A percentile compares a stretch with the other conserved stretches of the same genome.
Evolutionary conservation across 768 basidiomycete genomes (phyloP).

Genomic region (Tulasnella sp.): DNA sequence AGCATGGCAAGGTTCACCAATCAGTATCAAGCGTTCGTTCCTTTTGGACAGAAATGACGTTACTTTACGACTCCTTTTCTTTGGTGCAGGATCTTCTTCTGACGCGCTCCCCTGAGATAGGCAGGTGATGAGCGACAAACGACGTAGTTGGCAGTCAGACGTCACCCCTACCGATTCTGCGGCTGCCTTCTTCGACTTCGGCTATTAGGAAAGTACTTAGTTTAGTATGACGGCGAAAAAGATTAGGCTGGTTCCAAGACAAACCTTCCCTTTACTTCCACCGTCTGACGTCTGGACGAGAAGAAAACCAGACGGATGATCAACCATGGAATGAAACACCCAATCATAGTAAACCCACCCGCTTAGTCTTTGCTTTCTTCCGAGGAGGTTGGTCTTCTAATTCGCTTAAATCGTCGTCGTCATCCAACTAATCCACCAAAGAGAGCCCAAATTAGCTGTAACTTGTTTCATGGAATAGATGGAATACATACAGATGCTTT

Average conservation of each 20-base stretch:
- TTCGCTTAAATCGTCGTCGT: conserved; percentile 59
- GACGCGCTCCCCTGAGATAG: conserved; percentile 36
- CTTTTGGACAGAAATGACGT: neutral
- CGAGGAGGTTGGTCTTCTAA: conserved; percentile 56
- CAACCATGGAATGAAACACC: neutral
- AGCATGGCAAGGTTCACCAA: neutral
- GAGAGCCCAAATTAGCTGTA: too few relatives aligned
- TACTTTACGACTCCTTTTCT: neutral
- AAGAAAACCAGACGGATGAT: neutral
- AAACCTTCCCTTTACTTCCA: conserved; percentile 26
- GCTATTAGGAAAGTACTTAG: neutral
- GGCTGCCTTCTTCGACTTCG: neutral
- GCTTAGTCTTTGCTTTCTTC: conserved; percentile 37
- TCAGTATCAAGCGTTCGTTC: too few relatives aligned
- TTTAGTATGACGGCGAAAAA: neutral
- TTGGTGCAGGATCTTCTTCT: conserved; percentile 37
- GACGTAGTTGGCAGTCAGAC: neutral
- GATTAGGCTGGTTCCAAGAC: neutral
- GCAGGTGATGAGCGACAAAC: neutral
- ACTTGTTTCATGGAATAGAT: neutral
- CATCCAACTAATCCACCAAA: conserved; percentile 30
- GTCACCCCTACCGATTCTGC: neutral
- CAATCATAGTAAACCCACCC: neutral
- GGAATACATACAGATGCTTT: neutral
- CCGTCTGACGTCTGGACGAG: neutral